Evolutionary conservation across 306 rosid species (phyloP).

Genomic region (Quercus suber): DNA sequence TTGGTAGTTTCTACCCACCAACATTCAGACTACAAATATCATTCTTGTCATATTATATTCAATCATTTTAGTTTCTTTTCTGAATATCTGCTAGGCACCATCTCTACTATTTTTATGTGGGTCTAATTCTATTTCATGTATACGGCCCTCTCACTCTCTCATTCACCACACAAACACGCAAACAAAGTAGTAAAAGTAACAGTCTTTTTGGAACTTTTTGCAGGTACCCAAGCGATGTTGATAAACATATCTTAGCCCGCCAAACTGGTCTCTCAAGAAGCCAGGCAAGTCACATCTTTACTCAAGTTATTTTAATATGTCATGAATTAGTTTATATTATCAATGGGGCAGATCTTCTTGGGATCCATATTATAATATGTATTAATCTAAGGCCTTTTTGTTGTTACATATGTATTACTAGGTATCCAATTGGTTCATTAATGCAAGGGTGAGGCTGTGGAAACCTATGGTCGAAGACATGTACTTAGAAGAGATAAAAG

Average conservation of each 20-base stretch:
- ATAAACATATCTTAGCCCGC: slow-evolving; percentile 92
- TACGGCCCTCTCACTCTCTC: slow-evolving; percentile 4
- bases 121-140: slow-evolving; percentile 25
- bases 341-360: slow-evolving; percentile 26
- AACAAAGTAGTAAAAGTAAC: slow-evolving; percentile 2
- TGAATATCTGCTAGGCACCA: slow-evolving; percentile 13
- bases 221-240: slow-evolving; percentile 97
- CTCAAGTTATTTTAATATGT: not conserved
- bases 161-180: not conserved
- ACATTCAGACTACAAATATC: slow-evolving; percentile 57
- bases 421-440: slow-evolving; percentile 98
- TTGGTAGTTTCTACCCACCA: slow-evolving; percentile 56
- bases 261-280: slow-evolving; percentile 99
- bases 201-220: slow-evolving; percentile 22
- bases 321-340: not conserved
- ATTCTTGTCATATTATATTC: slow-evolving; percentile 42
- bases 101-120: slow-evolving; percentile 24
- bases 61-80: slow-evolving; percentile 31
- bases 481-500: slow-evolving; percentile 81
- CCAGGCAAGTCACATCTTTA: slow-evolving; percentile 66
- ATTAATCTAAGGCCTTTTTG: slow-evolving; percentile 7
- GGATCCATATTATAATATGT: slow-evolving; percentile 3
- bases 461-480: slow-evolving; percentile 99
- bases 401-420: slow-evolving; percentile 27
- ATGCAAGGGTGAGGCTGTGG: slow-evolving; percentile 96